Percentiles rank a stretch among this genome's conserved stretches.
phyloP scores from a whole-genome alignment of 306 rosid genomes.

The Quercus gilva region DNA sequence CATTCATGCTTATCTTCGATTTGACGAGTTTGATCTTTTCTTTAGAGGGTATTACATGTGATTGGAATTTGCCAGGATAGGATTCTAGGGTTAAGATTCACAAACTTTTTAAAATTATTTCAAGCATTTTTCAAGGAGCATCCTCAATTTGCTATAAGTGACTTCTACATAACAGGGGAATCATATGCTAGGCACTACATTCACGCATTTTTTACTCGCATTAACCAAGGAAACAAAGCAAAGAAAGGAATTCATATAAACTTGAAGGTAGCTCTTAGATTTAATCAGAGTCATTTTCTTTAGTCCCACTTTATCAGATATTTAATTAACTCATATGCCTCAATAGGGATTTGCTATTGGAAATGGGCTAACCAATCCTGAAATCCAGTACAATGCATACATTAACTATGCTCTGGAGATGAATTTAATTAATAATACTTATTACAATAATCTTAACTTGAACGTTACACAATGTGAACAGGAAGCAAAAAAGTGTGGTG shows the following conservation, averaged over 20 bases:
- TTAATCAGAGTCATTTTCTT: conserved; percentile 5
- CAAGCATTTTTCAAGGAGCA: conserved; percentile 82
- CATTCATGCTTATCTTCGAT: background rate
- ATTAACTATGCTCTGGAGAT: conserved; percentile 62
- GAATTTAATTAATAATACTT: conserved; percentile 45
- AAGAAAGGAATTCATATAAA: conserved; percentile 74
- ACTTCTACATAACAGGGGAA: conserved; percentile 90
- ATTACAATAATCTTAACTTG: conserved; percentile 43
- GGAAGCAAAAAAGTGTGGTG: conserved; percentile 62
- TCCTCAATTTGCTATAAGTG: conserved; percentile 57
- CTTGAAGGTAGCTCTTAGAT: conserved; percentile 48
- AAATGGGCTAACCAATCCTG: conserved; percentile 82
- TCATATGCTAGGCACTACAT: conserved; percentile 92
- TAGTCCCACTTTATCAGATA: background rate
- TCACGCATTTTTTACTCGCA: conserved; percentile 82
- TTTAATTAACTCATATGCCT: background rate
- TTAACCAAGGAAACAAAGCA: conserved; percentile 79
- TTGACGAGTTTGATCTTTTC: too few relatives aligned
- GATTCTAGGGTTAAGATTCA: background rate
- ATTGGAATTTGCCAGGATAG: background rate
- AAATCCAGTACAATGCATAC: conserved; percentile 72
- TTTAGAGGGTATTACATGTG: background rate
- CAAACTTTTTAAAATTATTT: background rate
- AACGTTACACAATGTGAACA: conserved; percentile 51
- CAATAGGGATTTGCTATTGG: conserved; percentile 95